These are phyloP conservation scores for Kluyveromyces aestuarii DNA, from an alignment of 805 yeast genomes.

Conservation along the genomic window DNA sequence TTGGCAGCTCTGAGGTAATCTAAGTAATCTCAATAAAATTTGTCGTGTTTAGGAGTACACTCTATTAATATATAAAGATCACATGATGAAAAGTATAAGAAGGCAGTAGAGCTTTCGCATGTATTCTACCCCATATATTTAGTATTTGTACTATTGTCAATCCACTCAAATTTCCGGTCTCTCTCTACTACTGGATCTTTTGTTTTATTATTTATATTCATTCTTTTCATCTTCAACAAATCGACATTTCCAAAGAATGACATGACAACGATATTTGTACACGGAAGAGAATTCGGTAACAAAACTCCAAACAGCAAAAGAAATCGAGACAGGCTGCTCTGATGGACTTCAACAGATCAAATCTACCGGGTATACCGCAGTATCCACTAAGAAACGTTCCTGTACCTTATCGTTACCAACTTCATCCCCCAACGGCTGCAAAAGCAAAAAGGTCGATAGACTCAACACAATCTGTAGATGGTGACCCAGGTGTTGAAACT, in stretches of 20 bases:
- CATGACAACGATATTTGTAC: background rate
- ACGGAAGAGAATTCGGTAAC: background rate
- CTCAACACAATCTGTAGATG: background rate
- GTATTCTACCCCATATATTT: too few species aligned
- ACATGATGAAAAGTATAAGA: background rate
- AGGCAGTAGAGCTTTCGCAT: too few species aligned
- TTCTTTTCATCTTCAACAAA: background rate
- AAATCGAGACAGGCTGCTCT: background rate
- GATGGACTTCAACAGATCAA: background rate
- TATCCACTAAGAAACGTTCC: constrained; percentile 21
- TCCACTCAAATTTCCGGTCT: background rate
- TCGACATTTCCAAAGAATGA: background rate
- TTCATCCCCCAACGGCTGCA: constrained; percentile 1
- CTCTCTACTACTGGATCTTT: too few species aligned
- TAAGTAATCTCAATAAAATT: too few species aligned
- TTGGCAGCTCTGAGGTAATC: too few species aligned
- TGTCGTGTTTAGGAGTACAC: background rate
- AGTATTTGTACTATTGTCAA: background rate
- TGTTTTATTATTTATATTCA: background rate
- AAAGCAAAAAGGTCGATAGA: background rate
- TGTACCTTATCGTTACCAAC: constrained; percentile 18
- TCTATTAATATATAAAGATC: background rate
- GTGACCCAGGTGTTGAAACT: background rate
- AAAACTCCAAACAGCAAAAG: background rate
- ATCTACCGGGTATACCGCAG: constrained; percentile 7